phyloP scores from a whole-genome alignment of 768 basidiomycete species.

The Piloderma croceum region DNA sequence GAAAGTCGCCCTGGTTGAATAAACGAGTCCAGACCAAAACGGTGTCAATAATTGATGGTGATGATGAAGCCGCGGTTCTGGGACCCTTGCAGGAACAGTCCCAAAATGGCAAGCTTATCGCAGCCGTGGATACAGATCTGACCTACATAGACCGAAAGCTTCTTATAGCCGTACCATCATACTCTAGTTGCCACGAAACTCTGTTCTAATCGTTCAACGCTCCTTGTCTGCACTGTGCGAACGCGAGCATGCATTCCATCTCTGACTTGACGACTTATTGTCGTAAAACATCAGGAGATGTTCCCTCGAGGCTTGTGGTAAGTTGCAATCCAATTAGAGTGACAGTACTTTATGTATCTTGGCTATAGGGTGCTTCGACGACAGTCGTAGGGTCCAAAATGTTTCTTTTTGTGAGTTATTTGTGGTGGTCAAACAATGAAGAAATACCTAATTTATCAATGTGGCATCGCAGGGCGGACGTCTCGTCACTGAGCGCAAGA shows the following conservation, averaged over 20 bases:
- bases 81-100: no score
- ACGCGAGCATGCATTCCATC: conserved; percentile 85
- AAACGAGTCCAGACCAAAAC: no score
- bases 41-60: no score
- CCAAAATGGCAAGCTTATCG: no score
- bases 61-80: no score
- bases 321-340: conserved; percentile 24
- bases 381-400: conserved; percentile 83
- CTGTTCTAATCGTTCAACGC: no score
- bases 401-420: conserved; percentile 76
- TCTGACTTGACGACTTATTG: conserved; percentile 87
- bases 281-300: conserved; percentile 77
- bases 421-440: background rate
- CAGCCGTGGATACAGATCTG: no score
- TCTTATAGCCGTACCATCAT: no score
- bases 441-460: conserved; percentile 1
- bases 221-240: no score
- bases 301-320: conserved; percentile 85
- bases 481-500: conserved; percentile 76
- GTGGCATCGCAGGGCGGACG: conserved; percentile 63
- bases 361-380: conserved; percentile 74
- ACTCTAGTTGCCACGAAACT: no score
- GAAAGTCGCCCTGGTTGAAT: no score
- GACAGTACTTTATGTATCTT: background rate
- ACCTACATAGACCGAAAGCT: no score